Evolutionary conservation across 129 eudicot species (phyloP).

Genomic region (Artemisia tridentata): DNA sequence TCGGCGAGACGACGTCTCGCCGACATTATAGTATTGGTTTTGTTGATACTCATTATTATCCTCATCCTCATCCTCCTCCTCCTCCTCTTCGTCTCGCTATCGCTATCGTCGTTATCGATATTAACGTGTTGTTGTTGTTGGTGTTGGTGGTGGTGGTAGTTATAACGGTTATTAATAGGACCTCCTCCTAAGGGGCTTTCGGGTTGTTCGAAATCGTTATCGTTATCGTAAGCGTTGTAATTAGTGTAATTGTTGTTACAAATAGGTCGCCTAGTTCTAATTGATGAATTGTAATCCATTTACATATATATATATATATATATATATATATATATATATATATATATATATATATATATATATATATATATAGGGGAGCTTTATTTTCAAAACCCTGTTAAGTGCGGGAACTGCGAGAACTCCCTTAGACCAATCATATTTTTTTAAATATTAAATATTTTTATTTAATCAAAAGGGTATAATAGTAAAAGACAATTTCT

Average conservation of each 20-base stretch:
- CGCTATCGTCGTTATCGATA: slow-evolving; percentile 15
- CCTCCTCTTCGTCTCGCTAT: slow-evolving; percentile 27
- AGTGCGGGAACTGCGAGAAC: too few relatives aligned
- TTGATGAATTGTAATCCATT: slow-evolving; percentile 39
- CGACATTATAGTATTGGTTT: slow-evolving; percentile 36
- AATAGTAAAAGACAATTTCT: too few relatives aligned
- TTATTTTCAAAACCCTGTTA: too few relatives aligned
- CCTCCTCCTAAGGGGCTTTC: too few relatives aligned
- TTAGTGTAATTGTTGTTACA: slow-evolving; percentile 34
- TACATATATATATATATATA: not conserved
- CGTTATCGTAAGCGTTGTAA: slow-evolving; percentile 27
- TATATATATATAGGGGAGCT: too few relatives aligned
- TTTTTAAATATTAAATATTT: too few relatives aligned
- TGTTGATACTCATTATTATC: slow-evolving; percentile 29
- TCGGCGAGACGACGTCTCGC: slow-evolving; percentile 41
- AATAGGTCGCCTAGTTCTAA: slow-evolving; percentile 40
- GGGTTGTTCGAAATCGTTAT: slow-evolving; percentile 26
- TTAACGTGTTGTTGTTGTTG: not conserved
- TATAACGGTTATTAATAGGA: slow-evolving; percentile 34
- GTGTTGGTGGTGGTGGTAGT: slow-evolving; percentile 11
- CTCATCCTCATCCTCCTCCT: slow-evolving; percentile 28
- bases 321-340: too few relatives aligned
- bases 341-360: too few relatives aligned
- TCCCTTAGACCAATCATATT: too few relatives aligned
- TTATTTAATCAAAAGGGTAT: too few relatives aligned